Evolutionary conservation across 805 yeast genomes (phyloP).

Genomic region (Lachancea lanzarotensis): DNA sequence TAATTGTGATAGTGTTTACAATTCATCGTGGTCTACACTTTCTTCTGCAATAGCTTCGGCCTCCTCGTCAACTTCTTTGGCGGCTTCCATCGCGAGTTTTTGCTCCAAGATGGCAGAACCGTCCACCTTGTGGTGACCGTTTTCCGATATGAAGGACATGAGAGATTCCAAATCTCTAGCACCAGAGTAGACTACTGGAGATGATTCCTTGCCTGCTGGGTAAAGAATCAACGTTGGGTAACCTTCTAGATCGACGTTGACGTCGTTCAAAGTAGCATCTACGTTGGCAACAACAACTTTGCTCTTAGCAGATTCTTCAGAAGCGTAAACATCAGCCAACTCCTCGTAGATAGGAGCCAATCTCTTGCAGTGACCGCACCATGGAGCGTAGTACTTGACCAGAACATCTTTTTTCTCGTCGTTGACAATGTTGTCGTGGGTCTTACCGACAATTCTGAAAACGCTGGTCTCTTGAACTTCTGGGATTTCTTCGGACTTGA

Average conservation of each 20-base stretch:
- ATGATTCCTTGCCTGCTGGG: slow-evolving; percentile 75
- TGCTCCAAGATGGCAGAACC: slow-evolving; percentile 35
- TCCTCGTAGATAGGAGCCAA: slow-evolving; percentile 86
- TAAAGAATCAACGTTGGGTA: slow-evolving; percentile 89
- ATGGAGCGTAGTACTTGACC: slow-evolving; percentile 92
- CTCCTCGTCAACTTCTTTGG: slow-evolving; percentile 8
- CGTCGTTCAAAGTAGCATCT: slow-evolving; percentile 88
- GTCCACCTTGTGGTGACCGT: slow-evolving; percentile 60
- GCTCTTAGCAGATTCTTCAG: slow-evolving; percentile 41
- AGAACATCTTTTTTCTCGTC: slow-evolving; percentile 60
- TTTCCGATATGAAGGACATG: slow-evolving; percentile 61
- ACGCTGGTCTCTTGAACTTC: slow-evolving; percentile 72
- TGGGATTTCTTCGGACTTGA: slow-evolving; percentile 85
- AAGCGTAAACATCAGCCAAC: slow-evolving; percentile 61
- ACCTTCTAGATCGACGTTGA: slow-evolving; percentile 67
- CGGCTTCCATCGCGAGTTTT: slow-evolving; percentile 13
- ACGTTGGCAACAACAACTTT: slow-evolving; percentile 75
- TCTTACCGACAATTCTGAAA: slow-evolving; percentile 73
- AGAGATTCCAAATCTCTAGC: slow-evolving; percentile 69
- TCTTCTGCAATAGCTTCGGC: slow-evolving; percentile 17
- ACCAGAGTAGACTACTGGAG: slow-evolving; percentile 61
- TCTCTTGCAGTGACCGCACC: slow-evolving; percentile 96
- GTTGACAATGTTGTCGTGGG: slow-evolving; percentile 61
- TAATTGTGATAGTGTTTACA: slow-evolving; percentile 13
- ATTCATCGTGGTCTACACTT: slow-evolving; percentile 29